Base-by-base conservation (phyloP, 306 rosid species). In the Ormosia semicastrata region DNA sequence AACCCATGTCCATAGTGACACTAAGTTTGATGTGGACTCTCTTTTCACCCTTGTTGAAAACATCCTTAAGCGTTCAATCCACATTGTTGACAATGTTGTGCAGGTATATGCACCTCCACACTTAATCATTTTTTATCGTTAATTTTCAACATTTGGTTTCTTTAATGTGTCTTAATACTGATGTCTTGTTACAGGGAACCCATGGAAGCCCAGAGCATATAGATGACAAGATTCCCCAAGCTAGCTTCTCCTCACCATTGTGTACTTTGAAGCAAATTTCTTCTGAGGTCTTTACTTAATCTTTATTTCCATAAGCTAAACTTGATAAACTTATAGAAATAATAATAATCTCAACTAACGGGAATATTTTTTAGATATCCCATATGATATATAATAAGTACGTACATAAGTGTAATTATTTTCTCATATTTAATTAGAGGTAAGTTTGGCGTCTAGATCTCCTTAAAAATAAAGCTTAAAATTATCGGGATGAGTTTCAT, bases 1-100 rank as follows among this genome's bases (percentile, higher is more conserved):
- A 1, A 84, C 90, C 36, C 87, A 90, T 82, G 90, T 82, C 33
- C 85, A 88, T 37, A 52, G 53, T 15, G 85, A 90, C 10, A 50
- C 66, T 0, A 68, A 81, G 4, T 86, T 88, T 62, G 94, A 90
- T 43, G 86, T 44, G 0, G 81, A 47, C 41, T 81, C 91, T 47
- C 89, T 90, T 18, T 88, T 82, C 50, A 8, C 0, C 7, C 34
- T 90, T 29, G 83, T 71, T 6, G 89, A 88, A 3, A 85, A 57
- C 84, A 77, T 86, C 67, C 85, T 85, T n/a, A 58, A 52, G 7
- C 89, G 67, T 54, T 75, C 92, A 7, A 80, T 86, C 17, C 86
- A 74, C 11, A 39, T 79, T 62, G 91, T 84, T 47, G 87, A 86
- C 54, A 82, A 77, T 8, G 18, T 84, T 4, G 75, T 84, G 8